Percentiles rank a stretch among this genome's conserved stretches.
Evolutionary conservation across 208 protist genomes (phyloP).

Genomic region (Trypanosoma conorhini): DNA sequence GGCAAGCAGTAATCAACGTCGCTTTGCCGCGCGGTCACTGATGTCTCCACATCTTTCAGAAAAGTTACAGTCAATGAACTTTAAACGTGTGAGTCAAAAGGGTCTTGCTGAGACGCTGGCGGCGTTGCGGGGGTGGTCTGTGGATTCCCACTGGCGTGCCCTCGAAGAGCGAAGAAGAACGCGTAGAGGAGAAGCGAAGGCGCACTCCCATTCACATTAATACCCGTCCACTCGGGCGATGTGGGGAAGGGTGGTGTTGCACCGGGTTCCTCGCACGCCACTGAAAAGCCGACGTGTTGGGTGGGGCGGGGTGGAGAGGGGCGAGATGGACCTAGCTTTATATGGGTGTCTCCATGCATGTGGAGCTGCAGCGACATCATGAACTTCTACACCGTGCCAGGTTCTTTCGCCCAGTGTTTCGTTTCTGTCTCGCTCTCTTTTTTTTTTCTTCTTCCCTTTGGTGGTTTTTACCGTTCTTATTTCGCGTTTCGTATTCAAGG

Average conservation of each 20-base stretch:
- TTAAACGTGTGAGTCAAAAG: conserved; percentile 29
- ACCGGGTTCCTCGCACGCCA: not conserved
- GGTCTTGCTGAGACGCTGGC: conserved; percentile 25
- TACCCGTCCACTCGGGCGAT: not conserved
- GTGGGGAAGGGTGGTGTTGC: not conserved
- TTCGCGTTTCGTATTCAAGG: not conserved
- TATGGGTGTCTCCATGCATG: not conserved
- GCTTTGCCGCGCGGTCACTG: conserved; percentile 32
- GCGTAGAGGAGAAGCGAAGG: not conserved
- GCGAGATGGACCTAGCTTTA: not conserved
- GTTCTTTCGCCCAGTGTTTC: no score
- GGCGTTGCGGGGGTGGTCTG: conserved; percentile 38
- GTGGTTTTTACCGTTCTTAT: no score
- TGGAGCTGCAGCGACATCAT: not conserved
- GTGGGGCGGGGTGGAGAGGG: not conserved
- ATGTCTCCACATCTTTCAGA: conserved; percentile 54
- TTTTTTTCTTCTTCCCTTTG: conserved; percentile 1
- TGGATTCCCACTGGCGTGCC: conserved; percentile 35
- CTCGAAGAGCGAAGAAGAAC: conserved; percentile 3
- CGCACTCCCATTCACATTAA: not conserved
- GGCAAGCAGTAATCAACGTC: not conserved
- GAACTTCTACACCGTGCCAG: not conserved
- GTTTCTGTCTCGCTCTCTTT: not conserved
- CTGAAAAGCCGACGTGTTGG: not conserved
- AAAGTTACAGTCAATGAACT: conserved; percentile 50